Base-by-base conservation (phyloP, 257 asterid species). In the Leptodermis oblonga region DNA sequence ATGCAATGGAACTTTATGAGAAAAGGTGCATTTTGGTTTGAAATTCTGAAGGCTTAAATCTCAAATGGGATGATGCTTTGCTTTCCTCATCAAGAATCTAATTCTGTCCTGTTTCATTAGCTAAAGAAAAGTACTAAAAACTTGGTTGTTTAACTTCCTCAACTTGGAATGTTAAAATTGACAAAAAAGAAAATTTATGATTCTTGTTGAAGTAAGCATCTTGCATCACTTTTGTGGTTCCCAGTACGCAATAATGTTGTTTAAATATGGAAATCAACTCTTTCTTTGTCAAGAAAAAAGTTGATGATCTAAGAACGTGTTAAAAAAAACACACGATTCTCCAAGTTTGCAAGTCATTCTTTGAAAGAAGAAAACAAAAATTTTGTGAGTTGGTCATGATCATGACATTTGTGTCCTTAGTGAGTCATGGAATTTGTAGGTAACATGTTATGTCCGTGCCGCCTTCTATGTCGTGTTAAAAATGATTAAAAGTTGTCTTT, bases 61-160 rank as follows among this genome's bases (percentile, higher is more conserved):
- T 31, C 69, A 15, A 39, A 73, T 30, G 30, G 61, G 59, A 70
- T 65, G 59, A 70, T 65, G 68, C 62, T 37, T 69, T 53, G 49
- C 37, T 63, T 26, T 51, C 52, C 41, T 34, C 39, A 31, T 17
- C 43, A 48, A 74, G 83, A 73, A 73, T 77, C 73, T 23, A 58
- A 56, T 51, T 46, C 70, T 67, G 36, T 7, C 30, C 49, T n/a
- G 48, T 65, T 30, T 74, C 43, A 51, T 70, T 42, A 56, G 59
- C 67, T 60, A 41, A 53, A 69, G 67, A 53, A 70, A 62, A 65
- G 63, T 60, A 54, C 13, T 37, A 4, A 13, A 31, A 60, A 61
- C 11, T 39, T 55, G 72, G 58, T 71, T 59, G 70, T 58, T 25
- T 53, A 31, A 15, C 75, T 55, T 43, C 54, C 64, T 68, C 63